Percentiles rank a stretch among this genome's conserved stretches.
These are phyloP conservation scores for Effrenium voratum DNA, from an alignment of 73 alveolate genomes.

Conservation along the genomic window DNA sequence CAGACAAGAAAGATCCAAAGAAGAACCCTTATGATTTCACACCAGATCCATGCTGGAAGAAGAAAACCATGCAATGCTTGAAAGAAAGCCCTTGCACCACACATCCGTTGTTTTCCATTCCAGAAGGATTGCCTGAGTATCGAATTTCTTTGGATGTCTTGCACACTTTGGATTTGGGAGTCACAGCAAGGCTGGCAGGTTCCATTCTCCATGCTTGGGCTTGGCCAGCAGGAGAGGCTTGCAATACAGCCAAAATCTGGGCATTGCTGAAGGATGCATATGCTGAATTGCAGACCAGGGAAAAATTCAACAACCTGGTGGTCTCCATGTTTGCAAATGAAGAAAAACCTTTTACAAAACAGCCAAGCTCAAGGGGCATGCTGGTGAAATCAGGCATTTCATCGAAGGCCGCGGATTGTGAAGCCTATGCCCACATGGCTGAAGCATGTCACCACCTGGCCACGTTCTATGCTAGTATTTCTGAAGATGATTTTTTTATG, in stretches of 20 bases:
- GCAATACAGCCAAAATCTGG: neutral
- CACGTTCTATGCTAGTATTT: neutral
- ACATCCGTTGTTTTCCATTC: neutral
- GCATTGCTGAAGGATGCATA: neutral
- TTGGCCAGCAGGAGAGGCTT: neutral
- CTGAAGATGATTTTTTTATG: neutral
- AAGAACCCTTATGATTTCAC: neutral
- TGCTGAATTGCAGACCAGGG: neutral
- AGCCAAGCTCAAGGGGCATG: neutral
- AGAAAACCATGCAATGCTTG: neutral
- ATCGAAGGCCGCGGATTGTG: neutral
- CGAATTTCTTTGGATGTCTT: neutral
- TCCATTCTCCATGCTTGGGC: neutral
- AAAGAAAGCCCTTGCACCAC: neutral
- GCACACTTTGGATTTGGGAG: neutral
- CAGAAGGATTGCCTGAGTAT: neutral
- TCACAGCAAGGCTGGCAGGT: neutral
- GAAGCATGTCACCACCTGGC: neutral
- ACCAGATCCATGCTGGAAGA: neutral
- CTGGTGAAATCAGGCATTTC: slow-evolving; percentile 5
- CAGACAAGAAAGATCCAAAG: neutral
- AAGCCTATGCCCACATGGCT: neutral
- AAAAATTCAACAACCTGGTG: neutral
- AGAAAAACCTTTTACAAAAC: neutral
- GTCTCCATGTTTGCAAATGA: slow-evolving; percentile 11